Evolutionary conservation across 371 early-diverging fungal species (phyloP), one percentile per base, ranked within the genome.

Genomic region (Mortierella polycephala): DNA sequence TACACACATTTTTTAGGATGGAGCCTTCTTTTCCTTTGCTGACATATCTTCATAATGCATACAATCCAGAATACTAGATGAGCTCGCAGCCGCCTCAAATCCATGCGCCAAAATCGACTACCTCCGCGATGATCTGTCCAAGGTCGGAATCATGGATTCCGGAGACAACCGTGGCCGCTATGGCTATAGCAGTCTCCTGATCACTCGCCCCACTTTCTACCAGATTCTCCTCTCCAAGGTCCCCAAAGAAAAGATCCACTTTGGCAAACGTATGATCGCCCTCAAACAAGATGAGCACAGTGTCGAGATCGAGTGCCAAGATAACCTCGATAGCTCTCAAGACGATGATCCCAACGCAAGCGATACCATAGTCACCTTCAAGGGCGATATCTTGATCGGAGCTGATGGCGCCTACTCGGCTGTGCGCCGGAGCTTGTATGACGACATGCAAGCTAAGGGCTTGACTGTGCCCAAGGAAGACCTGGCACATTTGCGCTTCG

Each of bases 331-430:
- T 40, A 37, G 8, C 21, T 30, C 60, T 10, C 41, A 40, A 20
- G 56, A 16, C 23, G 40, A 39, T 11, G 49, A 55, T 1, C 20
- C 12, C 18, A 42, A 11, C 1, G 50, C 6, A 6, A 20, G 52
- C 23, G 40, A 53, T 5, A 21, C 21, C 47, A 60, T 41, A 1
- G 57, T 62, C 16, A 59, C 58, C 0, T 57, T 16, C 52, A 60
- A 55, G 9, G 62, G 57, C 4, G 66, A 62, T 37, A 65, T 71
- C 18, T 57, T 71, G 45, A 71, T 71, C 16, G 72, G 72, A 41
- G 66, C 72, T 10, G 67, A 73, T 50, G 64, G 74, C 10, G 68
- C 74, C 40, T 71, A 66, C 41, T 66, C 72, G 47, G 55, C 72
- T 5, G 60, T 73, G 10, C 68, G 74, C 21, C 60, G 55, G 12